Base-by-base conservation (phyloP, 225 moss, liverwort and hornwort genomes). In the Pseudoscleropodium purum region DNA sequence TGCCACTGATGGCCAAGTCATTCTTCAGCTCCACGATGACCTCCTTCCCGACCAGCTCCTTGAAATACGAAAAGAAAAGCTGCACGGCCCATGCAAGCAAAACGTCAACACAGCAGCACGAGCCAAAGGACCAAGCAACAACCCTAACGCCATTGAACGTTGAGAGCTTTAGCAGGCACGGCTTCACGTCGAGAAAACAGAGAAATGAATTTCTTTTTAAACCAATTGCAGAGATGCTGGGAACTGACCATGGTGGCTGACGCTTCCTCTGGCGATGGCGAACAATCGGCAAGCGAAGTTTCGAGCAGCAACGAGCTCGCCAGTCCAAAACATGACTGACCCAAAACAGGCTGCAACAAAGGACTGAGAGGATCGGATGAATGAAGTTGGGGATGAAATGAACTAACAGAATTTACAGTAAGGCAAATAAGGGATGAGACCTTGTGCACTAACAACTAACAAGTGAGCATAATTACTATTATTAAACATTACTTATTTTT, bases 31-130 rank as follows among this genome's bases (percentile, higher is more conserved):
- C 98, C 78, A 99, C 98, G 34, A 96, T 96, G 89, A 99, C 98
- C 93, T 99, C 97, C 90, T 99, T 99, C 90, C 98, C 98, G 84
- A 99, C 96, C 91, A 99, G 95, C 95, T 99, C 98, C 93, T 99
- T 99, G 92, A 99, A 97, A 91, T 99, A 99, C 81, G 98, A 99
- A 90, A 97, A 99, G 93, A 99, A 99, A 91, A 99, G 96, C 98
- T 99, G 96, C 92, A 64, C 39, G 31, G n/a, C 47, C 70, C 84
- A 56, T 8, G 59, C 49, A 86, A 56, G 59, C 36, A 89, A 89
- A 67, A 20, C 67, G 49, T 86, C 67, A 85, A 47, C 33, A 75
- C 61, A 79, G 66, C 63, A 63, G 45, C 49, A 11, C 49, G 54
- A 73, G 45, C 29, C 78, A 36, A 60, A 68, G 26, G 11, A 34